Evolutionary conservation across 345 rosid genomes (phyloP).

Genomic region (Stellera chamaejasme): DNA sequence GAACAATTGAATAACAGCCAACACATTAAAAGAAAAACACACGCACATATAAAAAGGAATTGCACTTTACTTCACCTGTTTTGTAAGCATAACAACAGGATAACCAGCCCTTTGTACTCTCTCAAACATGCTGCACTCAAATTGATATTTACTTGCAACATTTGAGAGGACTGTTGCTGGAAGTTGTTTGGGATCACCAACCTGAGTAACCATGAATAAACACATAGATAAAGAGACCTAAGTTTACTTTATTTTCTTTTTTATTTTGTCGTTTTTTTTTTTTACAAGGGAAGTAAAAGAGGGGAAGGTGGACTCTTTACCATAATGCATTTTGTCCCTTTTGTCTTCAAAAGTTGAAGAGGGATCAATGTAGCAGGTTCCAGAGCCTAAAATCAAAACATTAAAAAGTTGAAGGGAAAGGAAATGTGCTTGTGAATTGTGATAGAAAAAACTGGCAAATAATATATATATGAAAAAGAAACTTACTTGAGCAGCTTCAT

Average conservation of each 20-base stretch:
- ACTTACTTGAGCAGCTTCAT: constrained; percentile 95
- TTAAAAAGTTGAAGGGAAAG: constrained; percentile 11
- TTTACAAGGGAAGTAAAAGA: background rate
- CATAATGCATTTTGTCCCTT: constrained; percentile 84
- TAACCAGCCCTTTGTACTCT: constrained; percentile 92
- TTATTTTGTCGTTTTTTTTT: no score
- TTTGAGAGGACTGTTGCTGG: constrained; percentile 97
- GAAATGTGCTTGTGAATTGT: constrained; percentile 5
- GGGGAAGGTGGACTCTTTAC: constrained; percentile 30
- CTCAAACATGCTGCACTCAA: constrained; percentile 98
- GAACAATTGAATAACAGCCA: no score
- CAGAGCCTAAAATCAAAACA: constrained; percentile 57
- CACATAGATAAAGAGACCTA: constrained; percentile 14
- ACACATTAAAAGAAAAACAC: background rate
- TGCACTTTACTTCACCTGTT: constrained; percentile 47
- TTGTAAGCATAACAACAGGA: constrained; percentile 89
- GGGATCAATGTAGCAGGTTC: constrained; percentile 99
- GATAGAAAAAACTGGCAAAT: constrained; percentile 8
- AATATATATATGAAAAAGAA: constrained; percentile 15
- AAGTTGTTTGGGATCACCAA: constrained; percentile 98
- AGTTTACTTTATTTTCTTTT: background rate
- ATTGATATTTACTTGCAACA: constrained; percentile 79
- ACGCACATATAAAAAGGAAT: constrained; percentile 4
- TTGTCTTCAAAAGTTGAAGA: constrained; percentile 82
- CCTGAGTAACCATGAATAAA: constrained; percentile 31